Evolutionary conservation across 306 rosid species (phyloP), one percentile per base, ranked within the genome.

Genomic region (Quercus variabilis): DNA sequence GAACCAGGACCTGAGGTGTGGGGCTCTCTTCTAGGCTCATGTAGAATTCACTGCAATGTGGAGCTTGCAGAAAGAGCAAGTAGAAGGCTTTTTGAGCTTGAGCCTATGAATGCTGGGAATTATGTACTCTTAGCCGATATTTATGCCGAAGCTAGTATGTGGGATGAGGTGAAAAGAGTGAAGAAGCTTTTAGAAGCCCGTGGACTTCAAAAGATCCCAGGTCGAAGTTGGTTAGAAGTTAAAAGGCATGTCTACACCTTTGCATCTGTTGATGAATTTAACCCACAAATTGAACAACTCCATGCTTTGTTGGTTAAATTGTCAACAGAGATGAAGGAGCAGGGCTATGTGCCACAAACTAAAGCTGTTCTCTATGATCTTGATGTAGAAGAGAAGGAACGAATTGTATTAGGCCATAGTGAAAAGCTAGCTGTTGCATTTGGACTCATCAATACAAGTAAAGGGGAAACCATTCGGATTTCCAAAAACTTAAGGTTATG

Each of bases 351-450:
- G 56, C 96, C 97, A 0, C 91, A 87, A 19, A 91, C 96, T 20
- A 86, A 82, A 35, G 85, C 88, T 12, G 94, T 88, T 52, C 91
- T 88, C n/a, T 88, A 93, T 73, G 96, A 91, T 82, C 90, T 94
- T 58, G 97, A 88, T 4, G 89, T 87, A 86, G 90, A 91, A 84
- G 97, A 92, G 87, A 94, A 94, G 81, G 98, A 94, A 85, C 87
- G 82, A 60, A 80, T 92, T 55, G 33, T 94, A 73, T 77, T 94
- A 83, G 97, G 98, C 78, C 98, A 94, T 76, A 90, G 97, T n/a
- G 97, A 93, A 76, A 94, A 94, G 69, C 89, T 94, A 25, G 97
- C 95, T 0, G 90, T 94, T 59, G 98, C 97, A n/a, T 94, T 94
- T 15, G 98, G 97, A 68, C 97, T 94, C 74, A 91, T 92, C 76